Evolutionary conservation across 441 rosid genomes (phyloP).

Genomic region (Croton laevigatus): DNA sequence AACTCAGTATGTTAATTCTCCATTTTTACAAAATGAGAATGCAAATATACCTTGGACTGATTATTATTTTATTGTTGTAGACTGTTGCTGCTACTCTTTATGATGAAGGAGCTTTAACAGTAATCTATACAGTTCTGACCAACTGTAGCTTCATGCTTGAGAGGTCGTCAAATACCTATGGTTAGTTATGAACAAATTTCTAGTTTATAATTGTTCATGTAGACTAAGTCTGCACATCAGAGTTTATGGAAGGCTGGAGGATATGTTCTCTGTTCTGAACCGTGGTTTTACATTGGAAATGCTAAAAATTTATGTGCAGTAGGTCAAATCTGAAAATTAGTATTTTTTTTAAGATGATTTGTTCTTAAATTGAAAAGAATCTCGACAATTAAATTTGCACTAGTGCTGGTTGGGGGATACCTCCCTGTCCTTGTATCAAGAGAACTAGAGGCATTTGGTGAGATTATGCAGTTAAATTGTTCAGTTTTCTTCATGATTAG

Average conservation of each 20-base stretch:
- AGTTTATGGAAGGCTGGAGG: background rate
- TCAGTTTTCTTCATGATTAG: background rate
- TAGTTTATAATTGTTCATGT: background rate
- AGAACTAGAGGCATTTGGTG: background rate
- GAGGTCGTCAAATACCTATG: slow-evolving; percentile 89
- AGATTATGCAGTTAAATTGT: background rate
- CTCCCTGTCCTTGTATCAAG: background rate
- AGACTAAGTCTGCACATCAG: background rate
- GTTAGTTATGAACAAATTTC: slow-evolving; percentile 37
- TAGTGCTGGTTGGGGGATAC: background rate
- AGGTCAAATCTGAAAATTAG: background rate
- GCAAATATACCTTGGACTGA: slow-evolving; percentile 17
- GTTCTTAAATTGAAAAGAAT: background rate
- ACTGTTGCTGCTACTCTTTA: slow-evolving; percentile 79
- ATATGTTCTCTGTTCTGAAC: slow-evolving; percentile 1
- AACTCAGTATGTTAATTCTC: slow-evolving; percentile 58
- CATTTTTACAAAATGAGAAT: slow-evolving; percentile 6
- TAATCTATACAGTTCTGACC: slow-evolving; percentile 74
- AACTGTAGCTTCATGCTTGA: slow-evolving; percentile 97
- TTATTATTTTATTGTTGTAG: slow-evolving; percentile 40
- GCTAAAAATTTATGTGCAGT: background rate
- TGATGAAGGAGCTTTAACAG: slow-evolving; percentile 87
- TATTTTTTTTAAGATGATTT: background rate
- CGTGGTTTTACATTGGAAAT: background rate
- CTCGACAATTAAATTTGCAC: background rate